phyloP scores from a whole-genome alignment of 805 yeast genomes.

The Wickerhamiella brachini region DNA sequence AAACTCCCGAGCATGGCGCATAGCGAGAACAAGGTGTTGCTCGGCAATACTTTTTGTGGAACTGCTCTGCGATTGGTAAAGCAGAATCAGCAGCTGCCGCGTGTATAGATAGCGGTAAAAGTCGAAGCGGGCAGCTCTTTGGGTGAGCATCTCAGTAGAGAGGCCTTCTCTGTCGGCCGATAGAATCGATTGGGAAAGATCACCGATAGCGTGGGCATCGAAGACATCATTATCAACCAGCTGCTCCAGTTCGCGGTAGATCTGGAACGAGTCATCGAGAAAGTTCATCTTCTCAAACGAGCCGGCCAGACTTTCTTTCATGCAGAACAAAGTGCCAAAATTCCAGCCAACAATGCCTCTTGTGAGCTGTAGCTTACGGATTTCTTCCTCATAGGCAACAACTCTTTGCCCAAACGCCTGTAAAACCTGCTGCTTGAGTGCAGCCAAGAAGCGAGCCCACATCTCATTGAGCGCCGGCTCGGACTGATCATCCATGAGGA shows the following conservation, averaged over 20 bases:
- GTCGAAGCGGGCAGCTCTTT: constrained; percentile 27
- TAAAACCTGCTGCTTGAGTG: constrained; percentile 37
- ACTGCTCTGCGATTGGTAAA: constrained; percentile 18
- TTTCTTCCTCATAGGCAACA: constrained; percentile 28
- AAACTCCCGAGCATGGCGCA: constrained; percentile 3
- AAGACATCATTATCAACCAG: constrained; percentile 19
- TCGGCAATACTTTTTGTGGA: constrained; percentile 19
- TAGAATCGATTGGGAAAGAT: constrained; percentile 4
- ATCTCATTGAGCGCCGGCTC: constrained; percentile 24
- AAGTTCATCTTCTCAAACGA: constrained; percentile 42
- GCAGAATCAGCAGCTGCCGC: constrained; percentile 24
- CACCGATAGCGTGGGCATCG: constrained; percentile 7
- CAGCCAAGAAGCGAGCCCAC: constrained; percentile 35
- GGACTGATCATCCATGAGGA: constrained; percentile 7
- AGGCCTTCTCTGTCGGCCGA: constrained; percentile 13
- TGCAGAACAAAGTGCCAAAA: constrained; percentile 30
- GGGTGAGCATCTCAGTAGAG: constrained; percentile 24
- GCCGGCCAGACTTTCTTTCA: constrained; percentile 38
- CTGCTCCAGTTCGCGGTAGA: constrained; percentile 34
- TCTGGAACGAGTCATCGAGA: constrained; percentile 43
- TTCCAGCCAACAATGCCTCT: constrained; percentile 31
- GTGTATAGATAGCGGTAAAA: constrained; percentile 26
- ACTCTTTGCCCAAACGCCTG: constrained; percentile 40
- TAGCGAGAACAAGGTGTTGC: constrained; percentile 16
- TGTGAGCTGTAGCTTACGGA: constrained; percentile 27